phyloP scores from a whole-genome alignment of 2,329 filamentous ascomycete genomes.

The Trichoderma brevicompactum region DNA sequence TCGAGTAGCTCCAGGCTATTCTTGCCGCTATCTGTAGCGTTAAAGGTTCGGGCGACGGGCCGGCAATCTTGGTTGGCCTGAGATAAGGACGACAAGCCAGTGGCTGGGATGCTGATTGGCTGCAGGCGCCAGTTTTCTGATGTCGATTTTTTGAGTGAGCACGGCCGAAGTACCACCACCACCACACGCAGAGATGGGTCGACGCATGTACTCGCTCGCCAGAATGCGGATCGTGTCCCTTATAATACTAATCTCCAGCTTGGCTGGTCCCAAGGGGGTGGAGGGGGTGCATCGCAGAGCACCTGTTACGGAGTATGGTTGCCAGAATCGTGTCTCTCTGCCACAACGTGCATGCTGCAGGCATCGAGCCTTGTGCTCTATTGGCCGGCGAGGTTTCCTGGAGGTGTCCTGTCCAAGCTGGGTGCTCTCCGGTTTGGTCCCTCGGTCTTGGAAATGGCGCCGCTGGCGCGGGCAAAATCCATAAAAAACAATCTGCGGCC shows the following conservation, averaged over 20 bases:
- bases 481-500: conserved; percentile 20
- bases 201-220: conserved; percentile 5
- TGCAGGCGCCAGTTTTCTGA: conserved; percentile 44
- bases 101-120: conserved; percentile 45
- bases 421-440: background rate
- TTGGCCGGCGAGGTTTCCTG: conserved; percentile 21
- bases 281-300: conserved; percentile 4
- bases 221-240: conserved; percentile 30
- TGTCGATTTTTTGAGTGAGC: conserved; percentile 46
- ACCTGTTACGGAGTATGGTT: background rate
- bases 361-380: background rate
- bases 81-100: conserved; percentile 47
- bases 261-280: background rate
- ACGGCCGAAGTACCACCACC: conserved; percentile 33
- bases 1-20: conserved; percentile 21
- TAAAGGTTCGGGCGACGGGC: conserved; percentile 32
- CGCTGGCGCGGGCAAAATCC: conserved; percentile 28
- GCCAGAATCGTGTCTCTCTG: conserved; percentile 2
- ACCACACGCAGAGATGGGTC: conserved; percentile 20
- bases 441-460: conserved; percentile 17
- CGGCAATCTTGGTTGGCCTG: conserved; percentile 44
- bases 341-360: background rate
- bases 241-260: background rate
- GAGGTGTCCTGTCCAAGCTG: background rate
- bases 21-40: conserved; percentile 30